These are phyloP conservation scores for Diaporthe ilicicola DNA, from an alignment of 2,329 filamentous ascomycete genomes.

Conservation along the genomic window DNA sequence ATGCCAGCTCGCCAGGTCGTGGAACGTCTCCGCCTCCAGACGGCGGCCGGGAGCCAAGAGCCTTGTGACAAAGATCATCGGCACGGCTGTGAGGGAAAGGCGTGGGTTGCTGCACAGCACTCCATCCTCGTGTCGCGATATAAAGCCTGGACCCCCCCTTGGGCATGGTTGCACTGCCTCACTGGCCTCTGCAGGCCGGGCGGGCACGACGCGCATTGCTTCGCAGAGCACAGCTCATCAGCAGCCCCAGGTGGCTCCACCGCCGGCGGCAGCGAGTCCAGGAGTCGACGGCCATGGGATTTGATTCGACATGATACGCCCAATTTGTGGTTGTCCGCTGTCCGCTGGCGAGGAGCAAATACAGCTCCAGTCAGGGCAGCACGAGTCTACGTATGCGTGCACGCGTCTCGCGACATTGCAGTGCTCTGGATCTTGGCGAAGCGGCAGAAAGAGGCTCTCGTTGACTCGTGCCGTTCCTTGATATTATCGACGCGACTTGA, in stretches of 20 bases:
- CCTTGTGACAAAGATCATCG: neutral
- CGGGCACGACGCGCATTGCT: slow-evolving; percentile 18
- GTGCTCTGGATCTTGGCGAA: neutral
- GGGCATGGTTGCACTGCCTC: slow-evolving; percentile 30
- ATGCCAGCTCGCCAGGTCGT: slow-evolving; percentile 1
- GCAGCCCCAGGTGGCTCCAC: slow-evolving; percentile 25
- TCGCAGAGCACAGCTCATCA: slow-evolving; percentile 3
- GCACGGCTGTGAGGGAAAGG: neutral
- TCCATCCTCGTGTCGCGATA: slow-evolving; percentile 2
- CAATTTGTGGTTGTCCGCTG: neutral
- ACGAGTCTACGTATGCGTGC: slow-evolving; percentile 8
- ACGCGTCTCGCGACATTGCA: slow-evolving; percentile 14
- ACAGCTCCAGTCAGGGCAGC: slow-evolving; percentile 5
- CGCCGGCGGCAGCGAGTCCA: slow-evolving; percentile 5
- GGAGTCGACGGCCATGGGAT: neutral
- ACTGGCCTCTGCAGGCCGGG: slow-evolving; percentile 22
- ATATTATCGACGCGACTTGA: neutral
- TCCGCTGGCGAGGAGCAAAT: neutral
- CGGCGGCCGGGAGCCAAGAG: neutral
- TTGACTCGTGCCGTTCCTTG: neutral
- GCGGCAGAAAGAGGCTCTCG: neutral
- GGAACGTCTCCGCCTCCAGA: neutral
- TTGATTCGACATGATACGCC: slow-evolving; percentile 22
- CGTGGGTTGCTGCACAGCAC: neutral
- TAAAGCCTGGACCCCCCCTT: neutral